Conservation (phyloP, 73 alveolate species). For the Paramecium pentaurelia region DNA sequence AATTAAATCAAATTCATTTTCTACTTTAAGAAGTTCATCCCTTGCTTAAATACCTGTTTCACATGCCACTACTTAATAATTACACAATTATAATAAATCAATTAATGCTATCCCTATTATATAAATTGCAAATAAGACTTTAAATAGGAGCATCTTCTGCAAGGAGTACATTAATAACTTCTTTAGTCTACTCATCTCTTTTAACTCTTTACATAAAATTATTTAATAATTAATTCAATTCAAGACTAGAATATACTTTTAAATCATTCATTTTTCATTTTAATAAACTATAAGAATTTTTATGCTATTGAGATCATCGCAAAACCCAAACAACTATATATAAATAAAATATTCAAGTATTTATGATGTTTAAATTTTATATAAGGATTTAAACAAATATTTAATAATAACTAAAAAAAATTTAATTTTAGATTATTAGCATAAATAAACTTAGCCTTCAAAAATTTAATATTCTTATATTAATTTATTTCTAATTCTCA, state of each 20-base stretch:
- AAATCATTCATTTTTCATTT: not conserved
- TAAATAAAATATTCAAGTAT: not conserved
- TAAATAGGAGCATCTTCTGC: conserved; percentile 89
- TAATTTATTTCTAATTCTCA: not conserved
- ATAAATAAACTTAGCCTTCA: not conserved
- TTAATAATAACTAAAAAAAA: too few relatives aligned
- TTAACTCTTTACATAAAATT: not conserved
- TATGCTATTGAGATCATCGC: not conserved
- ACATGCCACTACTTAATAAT: conserved; percentile 69
- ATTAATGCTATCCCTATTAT: conserved; percentile 69
- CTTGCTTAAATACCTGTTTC: conserved; percentile 79
- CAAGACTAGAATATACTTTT: not conserved
- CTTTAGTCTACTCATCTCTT: not conserved
- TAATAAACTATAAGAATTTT: not conserved
- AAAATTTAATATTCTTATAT: not conserved
- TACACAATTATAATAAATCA: conserved; percentile 75
- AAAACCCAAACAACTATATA: not conserved
- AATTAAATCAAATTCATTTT: conserved; percentile 73
- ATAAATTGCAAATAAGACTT: conserved; percentile 28
- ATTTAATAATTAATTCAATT: not conserved
- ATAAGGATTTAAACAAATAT: not conserved
- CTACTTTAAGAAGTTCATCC: conserved; percentile 65
- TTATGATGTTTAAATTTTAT: not conserved
- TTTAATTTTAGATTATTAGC: not conserved
- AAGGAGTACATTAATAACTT: conserved; percentile 62